Evolutionary conservation across 352 stramenopile genomes (phyloP), one percentile per base, ranked within the genome.

Genomic region (Plasmopara muralis): DNA sequence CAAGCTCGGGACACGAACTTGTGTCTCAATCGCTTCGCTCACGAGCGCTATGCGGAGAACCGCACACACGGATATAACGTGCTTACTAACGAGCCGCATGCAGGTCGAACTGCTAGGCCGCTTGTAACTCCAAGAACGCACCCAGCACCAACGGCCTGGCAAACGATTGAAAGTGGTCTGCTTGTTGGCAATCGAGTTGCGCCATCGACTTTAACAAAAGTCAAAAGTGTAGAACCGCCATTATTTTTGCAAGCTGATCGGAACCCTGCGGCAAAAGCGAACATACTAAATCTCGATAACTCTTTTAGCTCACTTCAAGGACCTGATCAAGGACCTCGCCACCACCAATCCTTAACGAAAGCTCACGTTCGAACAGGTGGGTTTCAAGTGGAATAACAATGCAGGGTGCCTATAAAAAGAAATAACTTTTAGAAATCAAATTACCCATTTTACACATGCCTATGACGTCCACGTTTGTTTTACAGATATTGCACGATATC

Each of bases 51-150:
- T 41, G 54, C 57, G 16, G 48, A 87, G 47, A 64, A 59, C 4
- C 79, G 79, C 15, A 58, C 72, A 14, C 79, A 89, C 43, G 74
- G 76, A 41, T 87, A 75, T 35, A 72, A 89, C 25, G 73, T 78
- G 15, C 61, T 89, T 34, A 79, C 79, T 0, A 86, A 89, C 51
- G 60, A 86, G 30, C 43, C 64, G 4, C 87, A 78, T 18, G 56
- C 62, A 1, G 79, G 79, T 1, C 62, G 70, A 53, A 47, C 79
- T 16, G 62, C 70, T 10, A 86, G 87, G 44, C 35, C 55, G 1
- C 72, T 60, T 12, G 56, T 76, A 42, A 51, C 74, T 13, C 68
- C 70, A 20, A 57, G 74, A 15, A 86, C 76, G 9, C 68, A 85
- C n/a, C 55, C 64, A 41, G 28, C 65, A 4, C 53, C 74, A 9